Evolutionary conservation across 2,329 filamentous ascomycete species (phyloP).

Genomic region (Capronia epimyces): DNA sequence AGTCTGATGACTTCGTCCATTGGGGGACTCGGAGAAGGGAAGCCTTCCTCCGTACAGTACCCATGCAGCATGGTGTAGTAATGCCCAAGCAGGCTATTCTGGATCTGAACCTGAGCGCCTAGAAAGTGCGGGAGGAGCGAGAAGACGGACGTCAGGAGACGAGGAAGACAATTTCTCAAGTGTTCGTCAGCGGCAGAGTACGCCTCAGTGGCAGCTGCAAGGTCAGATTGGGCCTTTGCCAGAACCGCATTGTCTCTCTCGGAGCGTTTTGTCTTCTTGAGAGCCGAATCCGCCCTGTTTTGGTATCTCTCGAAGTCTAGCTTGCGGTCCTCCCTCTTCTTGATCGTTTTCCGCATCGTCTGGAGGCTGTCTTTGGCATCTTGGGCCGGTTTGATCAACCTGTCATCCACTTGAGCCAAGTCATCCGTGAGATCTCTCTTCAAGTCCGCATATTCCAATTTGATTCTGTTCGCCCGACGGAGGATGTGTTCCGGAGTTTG

Average conservation of each 20-base stretch:
- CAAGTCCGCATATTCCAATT: constrained; percentile 64
- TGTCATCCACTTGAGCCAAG: constrained; percentile 62
- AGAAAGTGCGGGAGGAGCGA: constrained; percentile 69
- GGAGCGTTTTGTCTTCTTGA: constrained; percentile 64
- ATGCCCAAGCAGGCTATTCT: constrained; percentile 70
- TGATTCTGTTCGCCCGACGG: constrained; percentile 59
- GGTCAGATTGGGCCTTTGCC: constrained; percentile 65
- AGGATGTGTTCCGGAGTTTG: constrained; percentile 60
- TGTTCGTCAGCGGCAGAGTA: constrained; percentile 72
- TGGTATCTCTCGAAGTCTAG: constrained; percentile 76
- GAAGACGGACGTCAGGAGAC: constrained; percentile 64
- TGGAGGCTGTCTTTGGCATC: constrained; percentile 64
- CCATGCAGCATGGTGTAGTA: constrained; percentile 72
- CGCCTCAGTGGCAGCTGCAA: constrained; percentile 60
- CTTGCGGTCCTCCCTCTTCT: constrained; percentile 77
- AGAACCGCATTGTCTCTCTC: constrained; percentile 68
- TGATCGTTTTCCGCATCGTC: constrained; percentile 74
- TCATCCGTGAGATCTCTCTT: constrained; percentile 67
- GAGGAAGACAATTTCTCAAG: constrained; percentile 65
- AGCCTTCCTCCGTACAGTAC: constrained; percentile 63
- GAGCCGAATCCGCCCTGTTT: constrained; percentile 62
- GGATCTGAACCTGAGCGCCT: constrained; percentile 64
- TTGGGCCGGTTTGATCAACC: constrained; percentile 64
- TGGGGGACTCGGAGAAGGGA: constrained; percentile 66
- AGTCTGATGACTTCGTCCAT: constrained; percentile 64